These are phyloP conservation scores for Mycena rebaudengoi DNA, from an alignment of 768 basidiomycete genomes.

Conservation along the genomic window DNA sequence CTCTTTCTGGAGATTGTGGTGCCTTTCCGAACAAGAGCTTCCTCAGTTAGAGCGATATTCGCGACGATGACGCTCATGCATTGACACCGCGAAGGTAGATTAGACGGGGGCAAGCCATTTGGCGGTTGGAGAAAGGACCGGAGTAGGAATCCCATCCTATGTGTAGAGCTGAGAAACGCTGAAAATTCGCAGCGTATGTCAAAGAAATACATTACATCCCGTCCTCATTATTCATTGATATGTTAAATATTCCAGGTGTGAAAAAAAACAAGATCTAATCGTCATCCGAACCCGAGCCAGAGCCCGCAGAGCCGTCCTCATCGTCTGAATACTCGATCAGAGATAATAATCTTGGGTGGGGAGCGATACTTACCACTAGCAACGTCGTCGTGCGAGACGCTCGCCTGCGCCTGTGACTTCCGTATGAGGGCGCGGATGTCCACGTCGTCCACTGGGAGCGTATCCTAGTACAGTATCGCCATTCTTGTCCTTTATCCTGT, in stretches of 20 bases:
- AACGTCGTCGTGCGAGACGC: constrained; percentile 67
- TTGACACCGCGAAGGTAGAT: too few species aligned
- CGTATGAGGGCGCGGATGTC: constrained; percentile 59
- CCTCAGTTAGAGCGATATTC: too few species aligned
- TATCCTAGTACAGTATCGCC: constrained; percentile 63
- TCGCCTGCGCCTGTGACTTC: constrained; percentile 60
- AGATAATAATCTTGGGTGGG: not conserved
- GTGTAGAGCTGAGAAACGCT: not conserved
- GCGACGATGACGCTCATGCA: too few species aligned
- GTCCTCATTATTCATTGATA: constrained; percentile 5
- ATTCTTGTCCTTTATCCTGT: constrained; percentile 77
- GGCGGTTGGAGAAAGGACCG: too few species aligned
- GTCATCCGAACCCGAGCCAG: constrained; percentile 47
- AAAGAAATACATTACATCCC: constrained; percentile 15
- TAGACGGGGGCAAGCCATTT: too few species aligned
- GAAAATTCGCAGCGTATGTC: not conserved
- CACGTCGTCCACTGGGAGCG: constrained; percentile 62
- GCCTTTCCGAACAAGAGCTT: too few species aligned
- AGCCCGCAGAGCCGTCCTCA: constrained; percentile 36
- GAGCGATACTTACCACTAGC: constrained; percentile 58
- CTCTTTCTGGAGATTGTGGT: too few species aligned
- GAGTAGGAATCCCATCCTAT: not conserved
- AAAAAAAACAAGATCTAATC: constrained; percentile 26
- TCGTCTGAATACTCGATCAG: constrained; percentile 18
- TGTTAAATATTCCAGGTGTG: constrained; percentile 13